These are phyloP conservation scores for Lolium perenne DNA, from an alignment of 176 grass and related monocot genomes.

Conservation along the genomic window DNA sequence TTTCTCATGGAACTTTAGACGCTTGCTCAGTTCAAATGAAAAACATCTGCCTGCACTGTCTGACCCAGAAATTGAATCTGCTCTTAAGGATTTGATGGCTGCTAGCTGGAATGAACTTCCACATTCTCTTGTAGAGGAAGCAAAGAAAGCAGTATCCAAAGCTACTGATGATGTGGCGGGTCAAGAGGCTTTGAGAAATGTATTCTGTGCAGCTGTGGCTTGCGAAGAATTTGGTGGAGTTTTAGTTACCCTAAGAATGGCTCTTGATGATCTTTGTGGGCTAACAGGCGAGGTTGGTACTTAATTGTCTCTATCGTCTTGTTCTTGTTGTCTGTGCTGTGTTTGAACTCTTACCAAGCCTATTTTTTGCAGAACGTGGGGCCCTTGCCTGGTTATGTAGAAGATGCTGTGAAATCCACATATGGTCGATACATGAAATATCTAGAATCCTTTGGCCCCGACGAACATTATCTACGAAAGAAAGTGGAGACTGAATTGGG, in stretches of 20 bases:
- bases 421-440: constrained; percentile 79
- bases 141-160: constrained; percentile 79
- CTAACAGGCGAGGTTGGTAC: constrained; percentile 77
- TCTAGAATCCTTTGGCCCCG: constrained; percentile 84
- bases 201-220: constrained; percentile 84
- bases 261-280: constrained; percentile 90
- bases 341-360: constrained; percentile 35
- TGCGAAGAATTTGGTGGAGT: constrained; percentile 80
- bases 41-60: constrained; percentile 68
- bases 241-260: constrained; percentile 84
- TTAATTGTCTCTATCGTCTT: constrained; percentile 29
- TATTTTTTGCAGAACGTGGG: constrained; percentile 73
- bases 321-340: background rate
- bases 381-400: constrained; percentile 75
- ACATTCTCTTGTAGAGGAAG: constrained; percentile 59
- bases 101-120: constrained; percentile 86
- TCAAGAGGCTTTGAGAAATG: constrained; percentile 72
- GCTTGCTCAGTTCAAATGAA: constrained; percentile 65
- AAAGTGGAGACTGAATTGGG: constrained; percentile 94
- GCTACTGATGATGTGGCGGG: constrained; percentile 59
- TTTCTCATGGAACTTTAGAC: constrained; percentile 52
- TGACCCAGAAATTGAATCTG: constrained; percentile 73
- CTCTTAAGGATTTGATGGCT: constrained; percentile 95
- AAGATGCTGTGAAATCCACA: constrained; percentile 88
- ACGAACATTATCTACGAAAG: constrained; percentile 77